These are phyloP conservation scores for Colletotrichum zoysiae DNA, from an alignment of 2,329 filamentous ascomycete genomes.

Conservation along the genomic window DNA sequence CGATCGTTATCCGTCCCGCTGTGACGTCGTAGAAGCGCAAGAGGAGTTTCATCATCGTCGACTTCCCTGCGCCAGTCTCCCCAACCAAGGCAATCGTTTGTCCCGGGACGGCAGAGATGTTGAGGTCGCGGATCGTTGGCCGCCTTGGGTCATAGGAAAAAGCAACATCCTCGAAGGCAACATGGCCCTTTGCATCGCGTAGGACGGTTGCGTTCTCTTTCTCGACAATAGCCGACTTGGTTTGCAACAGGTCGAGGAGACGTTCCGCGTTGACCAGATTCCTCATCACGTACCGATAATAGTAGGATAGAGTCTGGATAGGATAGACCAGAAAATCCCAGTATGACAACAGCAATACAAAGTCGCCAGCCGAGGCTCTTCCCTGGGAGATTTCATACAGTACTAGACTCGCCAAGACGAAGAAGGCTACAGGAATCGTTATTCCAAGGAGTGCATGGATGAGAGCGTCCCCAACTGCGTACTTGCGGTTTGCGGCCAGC, in stretches of 20 bases:
- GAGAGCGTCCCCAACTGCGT: constrained; percentile 43
- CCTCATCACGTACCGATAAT: constrained; percentile 38
- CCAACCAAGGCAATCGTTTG: constrained; percentile 72
- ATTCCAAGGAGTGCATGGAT: constrained; percentile 50
- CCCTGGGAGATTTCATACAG: constrained; percentile 65
- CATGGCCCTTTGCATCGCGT: constrained; percentile 58
- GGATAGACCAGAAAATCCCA: constrained; percentile 64
- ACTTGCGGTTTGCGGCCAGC: constrained; percentile 44
- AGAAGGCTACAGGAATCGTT: constrained; percentile 60
- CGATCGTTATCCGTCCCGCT: constrained; percentile 51
- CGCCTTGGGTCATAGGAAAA: constrained; percentile 69
- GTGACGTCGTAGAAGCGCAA: constrained; percentile 71
- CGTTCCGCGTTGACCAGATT: constrained; percentile 76
- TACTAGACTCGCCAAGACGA: constrained; percentile 53
- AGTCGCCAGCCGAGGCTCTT: constrained; percentile 66
- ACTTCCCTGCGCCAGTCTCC: constrained; percentile 73
- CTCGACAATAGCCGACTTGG: constrained; percentile 67
- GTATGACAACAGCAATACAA: constrained; percentile 75
- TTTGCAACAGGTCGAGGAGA: constrained; percentile 67
- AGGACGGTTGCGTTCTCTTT: constrained; percentile 59
- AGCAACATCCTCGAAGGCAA: constrained; percentile 66
- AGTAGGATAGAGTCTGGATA: constrained; percentile 49
- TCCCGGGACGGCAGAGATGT: constrained; percentile 62
- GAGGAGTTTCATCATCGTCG: constrained; percentile 71
- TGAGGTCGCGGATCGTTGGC: constrained; percentile 62